A percentile compares a stretch with the other conserved stretches of the same genome.
Conservation (phyloP, 2,329 filamentous ascomycete species). For the Exophiala sideris region DNA sequence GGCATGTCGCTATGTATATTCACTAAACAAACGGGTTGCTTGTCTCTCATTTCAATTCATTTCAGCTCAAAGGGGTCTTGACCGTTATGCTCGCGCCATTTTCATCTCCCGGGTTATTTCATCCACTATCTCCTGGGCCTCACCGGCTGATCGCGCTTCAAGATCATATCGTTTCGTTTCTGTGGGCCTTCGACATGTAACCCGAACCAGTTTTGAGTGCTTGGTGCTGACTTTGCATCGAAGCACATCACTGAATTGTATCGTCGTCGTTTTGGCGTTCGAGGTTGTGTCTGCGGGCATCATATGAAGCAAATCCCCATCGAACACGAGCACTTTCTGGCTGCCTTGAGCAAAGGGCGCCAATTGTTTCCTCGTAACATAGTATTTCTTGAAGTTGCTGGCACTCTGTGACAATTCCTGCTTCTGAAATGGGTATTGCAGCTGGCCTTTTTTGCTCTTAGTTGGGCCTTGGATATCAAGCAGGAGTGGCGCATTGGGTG, state of each 20-base stretch:
- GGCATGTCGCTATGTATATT: too few species aligned
- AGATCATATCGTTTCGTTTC: slow-evolving; percentile 67
- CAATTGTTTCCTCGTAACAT: slow-evolving; percentile 62
- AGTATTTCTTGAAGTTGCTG: slow-evolving; percentile 59
- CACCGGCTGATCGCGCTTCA: slow-evolving; percentile 55
- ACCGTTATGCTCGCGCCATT: slow-evolving; percentile 36
- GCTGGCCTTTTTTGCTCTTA: slow-evolving; percentile 43
- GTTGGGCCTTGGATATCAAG: slow-evolving; percentile 44
- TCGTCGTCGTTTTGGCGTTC: slow-evolving; percentile 55
- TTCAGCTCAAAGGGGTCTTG: neutral
- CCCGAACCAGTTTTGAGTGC: slow-evolving; percentile 61
- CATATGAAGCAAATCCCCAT: slow-evolving; percentile 65
- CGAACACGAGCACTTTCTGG: slow-evolving; percentile 59
- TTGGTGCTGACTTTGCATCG: slow-evolving; percentile 63
- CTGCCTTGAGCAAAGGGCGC: slow-evolving; percentile 62
- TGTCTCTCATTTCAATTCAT: neutral
- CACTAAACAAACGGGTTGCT: neutral
- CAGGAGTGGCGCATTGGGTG: slow-evolving; percentile 62
- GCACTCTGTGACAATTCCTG: slow-evolving; percentile 42
- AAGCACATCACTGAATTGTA: slow-evolving; percentile 62
- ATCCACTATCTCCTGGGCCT: slow-evolving; percentile 60
- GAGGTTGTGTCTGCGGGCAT: slow-evolving; percentile 54
- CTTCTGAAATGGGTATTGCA: slow-evolving; percentile 48
- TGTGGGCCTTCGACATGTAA: slow-evolving; percentile 58
- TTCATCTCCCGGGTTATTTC: slow-evolving; percentile 60